Base-by-base conservation (phyloP, 306 rosid species). In the Ammopiptanthus mongolicus region DNA sequence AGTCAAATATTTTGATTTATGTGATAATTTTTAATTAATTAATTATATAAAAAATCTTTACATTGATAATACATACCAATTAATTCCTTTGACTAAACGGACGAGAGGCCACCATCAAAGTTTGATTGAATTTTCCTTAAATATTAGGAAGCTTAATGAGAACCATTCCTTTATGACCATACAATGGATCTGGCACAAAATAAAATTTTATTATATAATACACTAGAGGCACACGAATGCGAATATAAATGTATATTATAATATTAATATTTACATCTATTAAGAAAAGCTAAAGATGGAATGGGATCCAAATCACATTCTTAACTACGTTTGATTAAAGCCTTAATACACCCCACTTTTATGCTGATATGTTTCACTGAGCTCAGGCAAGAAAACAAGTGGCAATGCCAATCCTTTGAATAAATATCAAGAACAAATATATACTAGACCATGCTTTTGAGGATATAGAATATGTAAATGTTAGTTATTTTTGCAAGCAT, bases 111-210 rank as follows among this genome's bases (percentile, higher is more conserved):
- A 42, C 36, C 34, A 59, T 69, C 77, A 48, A 78, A 37, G 25
- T 78, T 52, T 39, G 51, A 71, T 62, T 41, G 39, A 46, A 39
- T 36, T 64, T 23, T 23, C 19, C n/a, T 22, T 14, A 10, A 8
- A n/a, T 60, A 60, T 47, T 69, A 70, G 1, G 25, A 70, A 23
- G 61, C 74, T 28, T 52, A 63, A 71, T 4, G 44, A 63, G 50
- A 22, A 61, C 7, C 77, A 33, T 62, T 72, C 37, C 58, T 78
- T 76, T 78, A 15, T 21, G 31, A 48, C n/a, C 64, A 69, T 69
- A 46, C 17, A 69, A 50, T 61, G 42, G 41, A 62, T 61, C 63
- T 46, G n/a, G 37, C 44, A 13, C 57, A 52, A 34, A 14, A 2
- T 13, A 7, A 53, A 52, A 18, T 69, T 9, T 3, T 14, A 61